These are phyloP conservation scores for Saururus chinensis DNA, from an alignment of 164 flowering plant species.

Conservation along the genomic window DNA sequence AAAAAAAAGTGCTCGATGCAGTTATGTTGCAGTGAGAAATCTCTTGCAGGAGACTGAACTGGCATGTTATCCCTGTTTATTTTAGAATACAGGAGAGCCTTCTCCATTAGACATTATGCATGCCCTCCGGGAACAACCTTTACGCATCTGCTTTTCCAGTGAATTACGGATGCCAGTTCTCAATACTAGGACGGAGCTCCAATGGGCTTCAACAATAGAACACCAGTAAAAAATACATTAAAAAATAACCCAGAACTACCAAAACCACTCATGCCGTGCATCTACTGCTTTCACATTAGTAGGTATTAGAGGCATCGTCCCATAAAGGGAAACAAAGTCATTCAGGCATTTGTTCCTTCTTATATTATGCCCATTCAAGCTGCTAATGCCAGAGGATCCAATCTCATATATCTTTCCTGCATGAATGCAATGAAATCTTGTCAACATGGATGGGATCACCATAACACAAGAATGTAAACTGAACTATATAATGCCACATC, in stretches of 20 bases:
- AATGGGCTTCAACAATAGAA: background rate
- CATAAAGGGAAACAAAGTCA: constrained; percentile 35
- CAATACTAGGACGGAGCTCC: background rate
- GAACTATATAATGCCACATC: too few relatives aligned
- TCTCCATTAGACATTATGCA: too few relatives aligned
- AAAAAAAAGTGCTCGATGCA: too few relatives aligned
- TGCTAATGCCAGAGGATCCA: constrained; percentile 38
- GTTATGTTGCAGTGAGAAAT: too few relatives aligned
- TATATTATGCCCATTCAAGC: constrained; percentile 26
- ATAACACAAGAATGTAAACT: background rate
- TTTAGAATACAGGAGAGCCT: too few relatives aligned
- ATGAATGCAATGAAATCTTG: background rate
- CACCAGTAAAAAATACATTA: background rate
- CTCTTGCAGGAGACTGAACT: too few relatives aligned
- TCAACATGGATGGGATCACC: background rate
- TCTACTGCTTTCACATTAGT: constrained; percentile 35
- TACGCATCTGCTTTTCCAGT: too few relatives aligned
- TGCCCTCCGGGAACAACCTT: too few relatives aligned
- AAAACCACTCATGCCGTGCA: constrained; percentile 29
- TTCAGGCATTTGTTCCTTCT: constrained; percentile 33
- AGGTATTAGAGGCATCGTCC: constrained; percentile 33
- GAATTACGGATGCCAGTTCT: too few relatives aligned
- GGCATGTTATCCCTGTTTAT: too few relatives aligned
- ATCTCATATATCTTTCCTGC: constrained; percentile 42
- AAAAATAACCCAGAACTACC: too few relatives aligned